Base-by-base conservation (phyloP, 208 protist species). In the Trypanosoma lewisi region DNA sequence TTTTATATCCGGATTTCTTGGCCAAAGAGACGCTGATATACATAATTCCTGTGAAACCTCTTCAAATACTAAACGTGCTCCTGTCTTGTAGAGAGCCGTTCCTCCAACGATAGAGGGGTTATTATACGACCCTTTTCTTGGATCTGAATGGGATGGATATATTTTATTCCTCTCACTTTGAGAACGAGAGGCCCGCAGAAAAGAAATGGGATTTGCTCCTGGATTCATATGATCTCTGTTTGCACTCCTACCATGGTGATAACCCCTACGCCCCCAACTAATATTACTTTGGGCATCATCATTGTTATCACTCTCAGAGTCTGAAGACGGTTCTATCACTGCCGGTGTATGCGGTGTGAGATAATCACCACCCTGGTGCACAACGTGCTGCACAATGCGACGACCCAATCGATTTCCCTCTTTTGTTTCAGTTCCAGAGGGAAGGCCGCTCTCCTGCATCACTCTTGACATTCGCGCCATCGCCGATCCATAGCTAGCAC, bases 61-160 rank as follows among this genome's bases (percentile, higher is more conserved):
- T 31, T 55, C 57, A 67, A 89, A 92, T 11, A 87, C 70, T 27
- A 92, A 66, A 30, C 82, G 73, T 28, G 75, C 53, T 4, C 83
- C 82, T 27, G 70, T 82, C n/a, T 49, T 53, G 67, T 87, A 92
- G 54, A 78, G 67, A 37, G 58, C 63, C 25, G 48, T 52, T 23
- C 68, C 49, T 17, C 52, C 55, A 57, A 5, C 5, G 28, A 47
- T 12, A 19, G 44, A 41, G 3, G 19, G 30, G 44, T 69, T 4
- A 51, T 44, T 41, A 23, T 65, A 11, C 34, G n/a, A n/a, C n/a
- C n/a, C n/a, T n/a, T 25, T 37, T 44, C 14, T 25, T 27, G 30
- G 4, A 14, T 47, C 41, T 37, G 9, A 44, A 53, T 17, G 31
- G 28, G 9, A 25, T 19, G 39, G 36, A 12, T 36, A 53, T 25